Conservation (phyloP, 495 filamentous ascomycete genomes). For the Chlorociboria aeruginascens region DNA sequence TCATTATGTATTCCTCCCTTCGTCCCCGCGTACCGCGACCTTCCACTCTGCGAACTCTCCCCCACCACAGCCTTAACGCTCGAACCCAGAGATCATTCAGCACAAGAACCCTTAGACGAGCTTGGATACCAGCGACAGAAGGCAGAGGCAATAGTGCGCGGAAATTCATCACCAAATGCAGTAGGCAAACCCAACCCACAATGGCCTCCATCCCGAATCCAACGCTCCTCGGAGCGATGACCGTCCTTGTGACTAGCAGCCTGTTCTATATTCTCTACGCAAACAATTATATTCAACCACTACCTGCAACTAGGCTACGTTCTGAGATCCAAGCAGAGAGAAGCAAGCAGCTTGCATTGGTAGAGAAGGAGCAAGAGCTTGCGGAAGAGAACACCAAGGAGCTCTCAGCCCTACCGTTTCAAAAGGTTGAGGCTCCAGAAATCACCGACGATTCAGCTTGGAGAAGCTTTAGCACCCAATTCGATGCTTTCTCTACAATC, state of each 20-base stretch:
- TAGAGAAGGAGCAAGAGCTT: slow-evolving; percentile 7
- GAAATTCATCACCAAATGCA: slow-evolving; percentile 3
- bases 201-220: slow-evolving; percentile 5
- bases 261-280: slow-evolving; percentile 15
- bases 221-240: slow-evolving; percentile 7
- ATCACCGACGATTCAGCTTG: slow-evolving; percentile 33
- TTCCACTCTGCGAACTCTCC: neutral
- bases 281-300: slow-evolving; percentile 14
- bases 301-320: slow-evolving; percentile 14
- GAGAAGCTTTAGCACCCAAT: slow-evolving; percentile 43
- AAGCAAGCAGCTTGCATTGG: neutral
- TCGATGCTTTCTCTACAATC: slow-evolving; percentile 44
- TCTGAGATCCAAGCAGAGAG: slow-evolving; percentile 8
- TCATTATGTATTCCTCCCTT: slow-evolving; percentile 9
- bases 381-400: slow-evolving; percentile 7
- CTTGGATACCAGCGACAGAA: too few relatives aligned
- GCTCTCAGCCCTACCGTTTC: slow-evolving; percentile 7
- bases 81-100: neutral
- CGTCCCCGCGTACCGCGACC: slow-evolving; percentile 1
- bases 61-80: too few relatives aligned
- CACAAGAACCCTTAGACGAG: too few relatives aligned
- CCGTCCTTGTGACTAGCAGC: slow-evolving; percentile 1
- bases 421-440: neutral
- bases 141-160: neutral
- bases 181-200: slow-evolving; percentile 1